These are phyloP conservation scores for Colletotrichum abscissum DNA, from an alignment of 2,329 filamentous ascomycete genomes.

Conservation along the genomic window DNA sequence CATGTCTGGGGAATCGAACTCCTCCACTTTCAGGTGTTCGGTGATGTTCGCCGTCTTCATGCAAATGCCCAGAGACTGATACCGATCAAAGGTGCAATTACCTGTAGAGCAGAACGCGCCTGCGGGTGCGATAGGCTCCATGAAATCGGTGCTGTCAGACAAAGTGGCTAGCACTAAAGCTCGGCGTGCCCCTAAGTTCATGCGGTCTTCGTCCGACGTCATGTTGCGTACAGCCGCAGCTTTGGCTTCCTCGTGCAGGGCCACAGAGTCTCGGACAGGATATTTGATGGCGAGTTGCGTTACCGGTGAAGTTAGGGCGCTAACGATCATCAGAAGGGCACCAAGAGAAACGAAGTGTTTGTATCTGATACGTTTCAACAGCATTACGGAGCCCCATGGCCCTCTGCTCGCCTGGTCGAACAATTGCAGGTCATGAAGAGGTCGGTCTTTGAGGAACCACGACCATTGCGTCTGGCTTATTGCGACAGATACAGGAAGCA, in stretches of 20 bases:
- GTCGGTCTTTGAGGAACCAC: slow-evolving; percentile 24
- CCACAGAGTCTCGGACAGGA: slow-evolving; percentile 9
- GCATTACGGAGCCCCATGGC: slow-evolving; percentile 18
- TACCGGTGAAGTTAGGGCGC: slow-evolving; percentile 22
- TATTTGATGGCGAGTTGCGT: slow-evolving; percentile 30
- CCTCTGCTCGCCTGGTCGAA: slow-evolving; percentile 35
- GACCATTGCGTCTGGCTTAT: slow-evolving; percentile 36
- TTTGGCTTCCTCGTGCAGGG: background rate
- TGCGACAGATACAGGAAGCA: slow-evolving; percentile 24
- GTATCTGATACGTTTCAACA: slow-evolving; percentile 9
- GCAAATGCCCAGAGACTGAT: slow-evolving; percentile 15
- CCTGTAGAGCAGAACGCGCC: slow-evolving; percentile 11
- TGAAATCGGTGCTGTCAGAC: background rate
- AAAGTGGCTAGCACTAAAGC: background rate
- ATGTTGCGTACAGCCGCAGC: background rate
- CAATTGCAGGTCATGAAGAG: slow-evolving; percentile 28
- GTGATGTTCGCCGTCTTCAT: slow-evolving; percentile 14
- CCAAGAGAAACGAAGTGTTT: slow-evolving; percentile 14
- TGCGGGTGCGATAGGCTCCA: background rate
- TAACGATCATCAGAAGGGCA: slow-evolving; percentile 7
- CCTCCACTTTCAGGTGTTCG: background rate
- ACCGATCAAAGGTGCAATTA: slow-evolving; percentile 13
- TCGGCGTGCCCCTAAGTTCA: background rate
- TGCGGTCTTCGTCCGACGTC: background rate
- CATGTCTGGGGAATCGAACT: background rate